phyloP scores from a whole-genome alignment of 495 filamentous ascomycete species.

The Podospora pseudopauciseta region DNA sequence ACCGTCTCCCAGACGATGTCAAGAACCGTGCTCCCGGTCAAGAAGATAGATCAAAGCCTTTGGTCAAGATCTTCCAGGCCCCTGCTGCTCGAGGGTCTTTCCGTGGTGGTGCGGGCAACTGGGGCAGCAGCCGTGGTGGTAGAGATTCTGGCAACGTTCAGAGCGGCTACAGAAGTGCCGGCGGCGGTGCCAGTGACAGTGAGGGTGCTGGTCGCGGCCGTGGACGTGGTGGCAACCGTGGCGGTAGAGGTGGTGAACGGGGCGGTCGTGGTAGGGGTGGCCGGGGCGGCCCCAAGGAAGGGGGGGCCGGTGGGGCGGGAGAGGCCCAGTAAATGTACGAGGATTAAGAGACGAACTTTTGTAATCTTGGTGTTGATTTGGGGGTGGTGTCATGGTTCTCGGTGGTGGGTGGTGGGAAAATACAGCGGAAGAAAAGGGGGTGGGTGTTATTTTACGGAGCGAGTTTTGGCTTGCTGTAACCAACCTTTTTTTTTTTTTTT shows the following conservation, averaged over 20 bases:
- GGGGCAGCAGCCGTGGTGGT: conserved; percentile 65
- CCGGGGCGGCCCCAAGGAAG: conserved; percentile 57
- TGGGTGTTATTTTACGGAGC: not conserved
- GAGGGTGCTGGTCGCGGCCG: conserved; percentile 64
- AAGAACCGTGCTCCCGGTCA: conserved; percentile 56
- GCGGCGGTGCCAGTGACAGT: conserved; percentile 68
- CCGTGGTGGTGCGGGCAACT: conserved; percentile 65
- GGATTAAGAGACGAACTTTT: not conserved
- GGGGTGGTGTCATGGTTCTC: not conserved
- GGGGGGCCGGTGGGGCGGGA: conserved; percentile 47
- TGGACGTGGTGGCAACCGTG: conserved; percentile 60
- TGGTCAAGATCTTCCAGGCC: conserved; percentile 75
- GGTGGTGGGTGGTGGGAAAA: not conserved
- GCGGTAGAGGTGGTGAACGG: conserved; percentile 50
- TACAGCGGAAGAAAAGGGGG: not conserved
- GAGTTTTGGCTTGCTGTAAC: no score
- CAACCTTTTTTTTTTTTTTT: conserved; percentile 1
- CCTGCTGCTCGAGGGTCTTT: conserved; percentile 49
- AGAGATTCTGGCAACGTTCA: conserved; percentile 38
- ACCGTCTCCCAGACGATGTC: conserved; percentile 65
- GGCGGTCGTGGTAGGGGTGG: conserved; percentile 57
- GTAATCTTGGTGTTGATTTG: conserved; percentile 32
- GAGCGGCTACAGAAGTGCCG: conserved; percentile 71
- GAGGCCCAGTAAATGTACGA: not conserved
- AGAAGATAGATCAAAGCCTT: conserved; percentile 66